phyloP scores from a whole-genome alignment of 257 asterid genomes.

The Cinchona pubescens region DNA sequence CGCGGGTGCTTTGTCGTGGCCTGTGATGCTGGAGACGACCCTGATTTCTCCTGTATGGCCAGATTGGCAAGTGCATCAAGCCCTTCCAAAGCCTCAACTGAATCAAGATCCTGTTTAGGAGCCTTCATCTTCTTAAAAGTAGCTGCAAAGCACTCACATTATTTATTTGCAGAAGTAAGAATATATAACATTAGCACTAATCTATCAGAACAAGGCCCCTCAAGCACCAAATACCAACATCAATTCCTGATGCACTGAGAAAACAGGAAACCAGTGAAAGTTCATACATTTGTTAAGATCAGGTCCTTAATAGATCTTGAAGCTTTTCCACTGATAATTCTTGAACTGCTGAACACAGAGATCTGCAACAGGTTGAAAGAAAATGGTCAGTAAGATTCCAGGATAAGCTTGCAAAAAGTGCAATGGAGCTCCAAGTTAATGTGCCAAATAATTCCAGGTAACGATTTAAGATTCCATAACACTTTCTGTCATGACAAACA shows the following conservation, averaged over 20 bases:
- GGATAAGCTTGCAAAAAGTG: neutral
- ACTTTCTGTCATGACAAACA: neutral
- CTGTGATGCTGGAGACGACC: constrained; percentile 40
- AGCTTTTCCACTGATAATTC: constrained; percentile 61
- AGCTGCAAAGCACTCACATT: constrained; percentile 39
- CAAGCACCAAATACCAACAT: neutral
- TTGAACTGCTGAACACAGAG: constrained; percentile 64
- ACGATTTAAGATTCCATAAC: neutral
- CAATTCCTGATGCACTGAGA: neutral
- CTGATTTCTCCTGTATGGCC: constrained; percentile 56
- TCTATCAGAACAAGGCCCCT: neutral
- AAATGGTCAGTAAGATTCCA: constrained; percentile 3
- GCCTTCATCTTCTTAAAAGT: constrained; percentile 39
- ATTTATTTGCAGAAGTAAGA: constrained; percentile 13
- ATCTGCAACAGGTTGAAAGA: constrained; percentile 39
- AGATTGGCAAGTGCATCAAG: constrained; percentile 68
- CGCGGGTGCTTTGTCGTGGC: constrained; percentile 68
- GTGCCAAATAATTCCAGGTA: neutral
- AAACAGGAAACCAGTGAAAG: constrained; percentile 9
- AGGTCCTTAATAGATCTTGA: constrained; percentile 50
- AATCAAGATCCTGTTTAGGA: constrained; percentile 35
- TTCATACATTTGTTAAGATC: constrained; percentile 42
- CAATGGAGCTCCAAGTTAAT: neutral
- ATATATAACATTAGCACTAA: neutral
- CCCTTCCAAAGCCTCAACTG: constrained; percentile 52